phyloP scores from a whole-genome alignment of 2,329 filamentous ascomycete species.

The Neodidymelliopsis sp. region DNA sequence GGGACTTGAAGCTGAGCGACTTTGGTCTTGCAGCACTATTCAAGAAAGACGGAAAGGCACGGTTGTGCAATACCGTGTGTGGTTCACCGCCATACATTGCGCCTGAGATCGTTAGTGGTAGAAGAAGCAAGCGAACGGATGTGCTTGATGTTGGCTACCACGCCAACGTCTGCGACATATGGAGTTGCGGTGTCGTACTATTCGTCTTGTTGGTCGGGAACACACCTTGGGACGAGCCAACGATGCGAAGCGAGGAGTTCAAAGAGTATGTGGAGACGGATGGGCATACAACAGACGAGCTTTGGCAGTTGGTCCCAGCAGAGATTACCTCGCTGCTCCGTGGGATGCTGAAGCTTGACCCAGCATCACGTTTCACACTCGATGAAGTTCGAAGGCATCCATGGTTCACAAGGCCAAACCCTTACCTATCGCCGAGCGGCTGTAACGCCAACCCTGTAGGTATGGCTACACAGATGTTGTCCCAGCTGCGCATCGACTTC shows the following conservation, averaged over 20 bases:
- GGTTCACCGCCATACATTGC: conserved; percentile 97
- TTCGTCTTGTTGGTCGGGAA: conserved; percentile 96
- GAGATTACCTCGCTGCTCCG: conserved; percentile 82
- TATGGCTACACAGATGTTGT: conserved; percentile 94
- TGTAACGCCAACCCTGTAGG: conserved; percentile 78
- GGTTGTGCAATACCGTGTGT: conserved; percentile 87
- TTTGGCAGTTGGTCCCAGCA: conserved; percentile 81
- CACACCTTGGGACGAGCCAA: conserved; percentile 96
- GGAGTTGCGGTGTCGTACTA: conserved; percentile 97
- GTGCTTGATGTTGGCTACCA: conserved; percentile 68
- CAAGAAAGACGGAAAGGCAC: conserved; percentile 82
- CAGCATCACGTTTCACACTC: conserved; percentile 79
- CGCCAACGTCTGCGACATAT: conserved; percentile 87
- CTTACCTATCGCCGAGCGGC: conserved; percentile 76
- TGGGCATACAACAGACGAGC: conserved; percentile 81
- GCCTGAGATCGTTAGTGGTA: conserved; percentile 77
- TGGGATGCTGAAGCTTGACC: conserved; percentile 89
- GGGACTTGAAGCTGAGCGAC: conserved; percentile 92
- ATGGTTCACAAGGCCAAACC: conserved; percentile 89
- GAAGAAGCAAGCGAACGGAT: conserved; percentile 55
- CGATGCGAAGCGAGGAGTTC: conserved; percentile 85
- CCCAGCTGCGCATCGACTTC: conserved; percentile 89
- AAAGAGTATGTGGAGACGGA: conserved; percentile 82
- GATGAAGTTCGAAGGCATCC: conserved; percentile 87
- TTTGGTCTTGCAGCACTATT: conserved; percentile 97